A percentile compares a stretch with the other conserved stretches of the same genome.
These are phyloP conservation scores for Tillandsia fasciculata DNA, from an alignment of 176 grass and related monocot species.

Conservation along the genomic window DNA sequence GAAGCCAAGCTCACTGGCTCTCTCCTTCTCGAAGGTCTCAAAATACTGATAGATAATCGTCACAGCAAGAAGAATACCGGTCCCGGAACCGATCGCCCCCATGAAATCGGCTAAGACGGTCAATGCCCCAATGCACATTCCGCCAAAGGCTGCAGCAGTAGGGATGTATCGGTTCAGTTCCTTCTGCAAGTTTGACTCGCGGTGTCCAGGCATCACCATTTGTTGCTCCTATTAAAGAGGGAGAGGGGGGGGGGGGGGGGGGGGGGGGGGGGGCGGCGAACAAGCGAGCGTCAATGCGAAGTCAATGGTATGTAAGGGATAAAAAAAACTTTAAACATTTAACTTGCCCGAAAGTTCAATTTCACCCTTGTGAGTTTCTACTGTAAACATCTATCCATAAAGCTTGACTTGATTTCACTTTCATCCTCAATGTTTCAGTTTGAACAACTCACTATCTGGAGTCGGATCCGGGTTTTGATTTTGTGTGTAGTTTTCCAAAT, in stretches of 20 bases:
- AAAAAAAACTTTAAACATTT: no score
- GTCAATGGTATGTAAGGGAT: no score
- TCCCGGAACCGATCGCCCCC: conserved; percentile 92
- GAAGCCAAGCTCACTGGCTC: conserved; percentile 80
- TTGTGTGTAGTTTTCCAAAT: no score
- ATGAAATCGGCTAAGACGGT: conserved; percentile 96
- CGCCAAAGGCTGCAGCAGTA: conserved; percentile 88
- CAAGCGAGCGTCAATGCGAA: not conserved
- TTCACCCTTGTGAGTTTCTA: no score
- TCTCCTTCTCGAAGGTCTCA: conserved; percentile 93
- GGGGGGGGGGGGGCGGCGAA: not conserved
- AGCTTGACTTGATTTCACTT: no score
- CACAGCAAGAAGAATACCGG: conserved; percentile 83
- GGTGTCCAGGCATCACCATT: conserved; percentile 99
- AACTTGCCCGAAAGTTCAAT: no score
- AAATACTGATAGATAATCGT: conserved; percentile 98
- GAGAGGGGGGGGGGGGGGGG: no score
- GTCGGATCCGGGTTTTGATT: no score
- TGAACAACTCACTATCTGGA: no score
- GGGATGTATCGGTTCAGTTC: conserved; percentile 94
- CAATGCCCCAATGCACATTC: conserved; percentile 84
- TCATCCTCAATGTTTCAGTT: no score
- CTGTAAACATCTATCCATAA: no score
- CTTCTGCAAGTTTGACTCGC: conserved; percentile 89
- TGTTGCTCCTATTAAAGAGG: conserved; percentile 65